Evolutionary conservation across 2,329 filamentous ascomycete genomes (phyloP), one percentile per base, ranked within the genome.

Genomic region (Stromatinia cepivora): DNA sequence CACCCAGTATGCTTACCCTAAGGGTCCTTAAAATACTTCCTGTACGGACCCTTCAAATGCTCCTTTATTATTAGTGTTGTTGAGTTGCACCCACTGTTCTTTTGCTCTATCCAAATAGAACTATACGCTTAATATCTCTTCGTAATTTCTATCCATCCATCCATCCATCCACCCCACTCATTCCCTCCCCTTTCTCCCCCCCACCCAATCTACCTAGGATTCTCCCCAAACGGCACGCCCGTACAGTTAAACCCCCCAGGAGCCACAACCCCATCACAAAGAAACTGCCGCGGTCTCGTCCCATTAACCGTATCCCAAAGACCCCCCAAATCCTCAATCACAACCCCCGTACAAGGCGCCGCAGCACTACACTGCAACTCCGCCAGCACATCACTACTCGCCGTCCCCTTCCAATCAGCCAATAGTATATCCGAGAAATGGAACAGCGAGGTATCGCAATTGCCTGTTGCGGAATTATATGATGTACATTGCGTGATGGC

Each of bases 391-490:
- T 66, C 46, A 1, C 70, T 67, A 6, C 6, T 53, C 3, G 56
- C 46, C 8, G 75, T 77, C 0, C 78, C 76, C 0, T 64, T 68
- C 3, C 77, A 65, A 42, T 73, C 69, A 1, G 34, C 59, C 13
- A 79, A 69, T 1, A 66, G 67, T 3, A 82, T 70, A 62, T 72
- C 48, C 7, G 50, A 20, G 31, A 84, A 75, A 63, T 83, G 77
- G 70, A 83, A 83, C 46, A 78, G 73, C 1, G 77, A 79, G 11
- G 79, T 80, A 0, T 79, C 80, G 71, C 80, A 82, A 59, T 81
- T 80, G 0, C 80, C 80, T 7, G 72, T 73, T 2, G 77, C 76
- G 4, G 77, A 77, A 7, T 69, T 77, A 69, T 80, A 82, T 0
- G 76, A 74, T 1, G 81, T 82, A 70, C 81, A 82, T 71, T 82